A percentile compares a stretch with the other conserved stretches of the same genome.
These are phyloP conservation scores for Ulota crispa DNA, from an alignment of 225 moss, liverwort and hornwort species.

Conservation along the genomic window DNA sequence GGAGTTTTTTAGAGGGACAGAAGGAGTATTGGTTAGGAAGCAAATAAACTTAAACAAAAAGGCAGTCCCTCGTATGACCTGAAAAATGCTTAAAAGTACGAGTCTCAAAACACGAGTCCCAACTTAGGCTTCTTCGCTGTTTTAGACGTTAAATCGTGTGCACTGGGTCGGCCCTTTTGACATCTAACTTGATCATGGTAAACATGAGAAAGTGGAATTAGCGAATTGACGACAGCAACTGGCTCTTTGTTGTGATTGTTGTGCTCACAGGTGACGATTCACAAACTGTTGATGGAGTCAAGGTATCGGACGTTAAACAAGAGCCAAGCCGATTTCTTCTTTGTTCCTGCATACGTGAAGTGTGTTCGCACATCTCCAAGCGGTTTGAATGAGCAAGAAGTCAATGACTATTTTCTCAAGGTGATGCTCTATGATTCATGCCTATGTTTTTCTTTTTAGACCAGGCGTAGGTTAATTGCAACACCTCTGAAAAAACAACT, in stretches of 20 bases:
- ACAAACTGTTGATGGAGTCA: slow-evolving; percentile 59
- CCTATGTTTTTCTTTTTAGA: background rate
- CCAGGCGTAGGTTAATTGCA: background rate
- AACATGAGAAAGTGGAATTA: background rate
- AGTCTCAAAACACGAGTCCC: background rate
- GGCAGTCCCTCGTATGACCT: background rate
- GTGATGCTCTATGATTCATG: background rate
- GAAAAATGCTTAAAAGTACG: background rate
- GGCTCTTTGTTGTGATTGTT: background rate
- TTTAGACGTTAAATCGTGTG: background rate
- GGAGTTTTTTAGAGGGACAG: too few relatives aligned
- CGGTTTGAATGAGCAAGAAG: slow-evolving; percentile 59
- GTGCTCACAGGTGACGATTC: slow-evolving; percentile 57
- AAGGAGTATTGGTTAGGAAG: background rate
- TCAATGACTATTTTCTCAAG: slow-evolving; percentile 46
- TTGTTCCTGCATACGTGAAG: slow-evolving; percentile 75
- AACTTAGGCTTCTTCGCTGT: background rate
- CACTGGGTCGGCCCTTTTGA: background rate
- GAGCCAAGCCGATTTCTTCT: slow-evolving; percentile 62
- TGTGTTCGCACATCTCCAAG: slow-evolving; percentile 54
- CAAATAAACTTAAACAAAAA: background rate
- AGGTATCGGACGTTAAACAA: slow-evolving; percentile 56
- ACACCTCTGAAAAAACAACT: background rate
- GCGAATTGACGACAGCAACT: background rate
- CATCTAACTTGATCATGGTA: background rate